Evolutionary conservation across 192 early-diverging fungal genomes (phyloP), one percentile per base, ranked within the genome.

Genomic region (Coemansia sp.): DNA sequence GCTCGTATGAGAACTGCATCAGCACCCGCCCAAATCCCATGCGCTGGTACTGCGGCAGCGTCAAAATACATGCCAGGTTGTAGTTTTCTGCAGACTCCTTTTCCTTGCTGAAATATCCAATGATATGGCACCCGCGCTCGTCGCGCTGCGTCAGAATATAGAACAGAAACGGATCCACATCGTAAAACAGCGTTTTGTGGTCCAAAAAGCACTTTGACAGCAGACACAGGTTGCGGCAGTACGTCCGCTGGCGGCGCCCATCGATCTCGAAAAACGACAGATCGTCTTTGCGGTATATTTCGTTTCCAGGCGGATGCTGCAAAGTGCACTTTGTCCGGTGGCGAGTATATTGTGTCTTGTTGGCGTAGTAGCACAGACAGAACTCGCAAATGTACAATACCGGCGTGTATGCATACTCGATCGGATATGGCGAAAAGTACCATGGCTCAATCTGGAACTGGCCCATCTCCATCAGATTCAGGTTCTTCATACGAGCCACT

Each of bases 41-140:
- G 24, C 96, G 84, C 83, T 99, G 97, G 68, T 95, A 90, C 70
- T 97, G 95, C 11, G 97, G 97, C 59, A 99, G 84, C 10, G 97
- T 99, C 56, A 99, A 72, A 63, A 99, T 99, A 82, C 97, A 99
- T 1, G 97, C 96, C 22, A 99, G 83, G 75, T 99, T 99, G 84
- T 97, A 99, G 57, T 94, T 92, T 56, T 97, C 94, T 1, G 89
- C 82, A 1, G 92, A 94, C 70, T 96, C 96, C 81, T 99, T 99
- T 67, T 99, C 97, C 73, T 99, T 99, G 54, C 93, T 96, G 73
- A 99, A 99, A 74, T 99, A 99, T 5, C 97, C 97, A 57, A 99
- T 89, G 29, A 98, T 74, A 70, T 96, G 93, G 62, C 85, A 90
- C 1, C 97, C 97, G 24, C 85, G 72, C 25, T 91, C 89, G 67